Evolutionary conservation across 495 filamentous ascomycete species (phyloP), one percentile per base, ranked within the genome.

Genomic region (Aspergillus incahuasiensis): DNA sequence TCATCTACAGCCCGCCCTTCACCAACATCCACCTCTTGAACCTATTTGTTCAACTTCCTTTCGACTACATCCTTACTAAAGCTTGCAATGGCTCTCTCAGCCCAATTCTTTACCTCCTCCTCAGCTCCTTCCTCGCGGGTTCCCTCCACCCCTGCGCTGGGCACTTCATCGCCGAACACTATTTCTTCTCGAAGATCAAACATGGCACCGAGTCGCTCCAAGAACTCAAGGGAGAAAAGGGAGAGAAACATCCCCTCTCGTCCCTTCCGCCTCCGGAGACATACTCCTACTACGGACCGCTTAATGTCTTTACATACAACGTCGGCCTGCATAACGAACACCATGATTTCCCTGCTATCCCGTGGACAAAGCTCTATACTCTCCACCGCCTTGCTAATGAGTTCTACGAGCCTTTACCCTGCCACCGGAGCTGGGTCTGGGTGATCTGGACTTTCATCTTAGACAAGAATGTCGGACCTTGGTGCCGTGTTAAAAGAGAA

Each of bases 131-230:
- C 82, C 80, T 97, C 0, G 95, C 95, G 2, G 95, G 95, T 25
- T 89, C 84, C 20, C 79, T 99, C 41, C 95, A 99, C 71, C 95
- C 95, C 6, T 92, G 91, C 49, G 95, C 95, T 0, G 95, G 89
- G 13, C 95, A 99, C 72, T 99, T 99, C 79, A 97, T 98, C 71
- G 91, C 94, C 55, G 95, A 99, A 73, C 95, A 99, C 80, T 99
- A 99, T 79, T 90, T 99, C 58, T 97, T 97, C 72, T 86, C 88
- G 43, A 82, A 86, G 25, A 77, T 83, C 15, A 72, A 80, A 11
- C 74, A 77, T 21, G 83, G 83, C 19, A 80, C 79, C 15, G 74
- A 87, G 60, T 85, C 87, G 0, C 63, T 77, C 16, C 62, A 63
- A 5, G 64, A 76, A 19, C 61, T 66, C 39, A 74, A 73, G 2